phyloP scores from a whole-genome alignment of 2,329 filamentous ascomycete genomes.

The Cladosporium cucumerinum region DNA sequence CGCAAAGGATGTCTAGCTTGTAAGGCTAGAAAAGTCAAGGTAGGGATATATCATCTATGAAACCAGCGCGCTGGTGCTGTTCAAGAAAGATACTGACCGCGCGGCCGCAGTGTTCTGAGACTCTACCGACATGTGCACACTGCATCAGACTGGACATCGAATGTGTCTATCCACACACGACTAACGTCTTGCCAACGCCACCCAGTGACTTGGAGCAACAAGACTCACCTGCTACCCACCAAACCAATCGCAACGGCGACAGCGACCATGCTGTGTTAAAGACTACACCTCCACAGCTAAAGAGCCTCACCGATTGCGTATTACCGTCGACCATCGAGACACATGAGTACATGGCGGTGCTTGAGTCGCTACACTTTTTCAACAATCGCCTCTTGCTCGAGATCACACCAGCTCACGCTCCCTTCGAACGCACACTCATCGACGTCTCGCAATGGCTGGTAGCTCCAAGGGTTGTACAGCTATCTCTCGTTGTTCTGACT shows the following conservation, averaged over 20 bases:
- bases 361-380: not conserved
- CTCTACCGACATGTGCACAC: not conserved
- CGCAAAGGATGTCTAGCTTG: not conserved
- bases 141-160: not conserved
- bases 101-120: not conserved
- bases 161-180: not conserved
- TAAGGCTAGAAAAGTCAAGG: slow-evolving; percentile 1
- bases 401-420: not conserved
- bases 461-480: not conserved
- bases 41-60: not conserved
- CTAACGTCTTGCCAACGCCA: not conserved
- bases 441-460: not conserved
- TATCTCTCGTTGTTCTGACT: not conserved
- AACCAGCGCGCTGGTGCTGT: not conserved
- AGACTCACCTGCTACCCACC: not conserved
- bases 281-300: not conserved
- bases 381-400: not conserved
- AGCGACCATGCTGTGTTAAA: not conserved
- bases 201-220: not conserved
- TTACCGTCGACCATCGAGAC: not conserved
- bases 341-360: not conserved
- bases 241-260: not conserved
- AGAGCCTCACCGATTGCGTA: not conserved
- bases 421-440: not conserved
- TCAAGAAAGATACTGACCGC: not conserved